Evolutionary conservation across 805 yeast genomes (phyloP), one percentile per base, ranked within the genome.

Genomic region (Yarrowia yakushimensis): DNA sequence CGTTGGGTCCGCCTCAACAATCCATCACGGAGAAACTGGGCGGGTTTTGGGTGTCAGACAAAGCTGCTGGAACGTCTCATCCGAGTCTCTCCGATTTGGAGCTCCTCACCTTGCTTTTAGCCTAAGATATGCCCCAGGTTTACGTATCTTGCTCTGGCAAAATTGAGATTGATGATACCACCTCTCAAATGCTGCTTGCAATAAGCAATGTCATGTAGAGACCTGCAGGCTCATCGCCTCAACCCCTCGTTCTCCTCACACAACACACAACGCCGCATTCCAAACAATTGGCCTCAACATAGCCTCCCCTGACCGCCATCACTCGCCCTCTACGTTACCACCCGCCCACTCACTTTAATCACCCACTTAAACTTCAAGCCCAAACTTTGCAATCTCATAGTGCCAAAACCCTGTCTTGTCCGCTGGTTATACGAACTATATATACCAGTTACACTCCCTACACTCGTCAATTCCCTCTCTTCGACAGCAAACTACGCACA

Each of bases 1-100:
- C 59, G 59, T 52, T 52, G 59, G 25, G 59, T 33, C 11, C 9
- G 17, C 34, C 59, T 52, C 59, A 52, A 52, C 59, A 52, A 52
- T n/a, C n/a, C 9, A 36, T 28, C 36, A 28, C 52, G 52, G 52
- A 45, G 30, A 45, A 45, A 45, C 45, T 31, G 34, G 15, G 34
- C 11, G 5, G 20, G 37, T 31, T 31, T 7, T 31, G n/a, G n/a
- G 13, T 30, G 12, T 15, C 34, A 15, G 34, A 34, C 37, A 34
- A 34, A n/a, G n/a, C n/a, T n/a, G n/a, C n/a, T n/a, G n/a, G n/a
- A n/a, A n/a, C n/a, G n/a, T n/a, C n/a, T n/a, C n/a, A n/a, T n/a
- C n/a, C n/a, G n/a, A n/a, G n/a, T n/a, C n/a, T n/a, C n/a, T n/a
- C n/a, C n/a, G n/a, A n/a, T n/a, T n/a, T n/a, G n/a, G n/a, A n/a